These are phyloP conservation scores for Penicillium chermesinum DNA, from an alignment of 495 filamentous ascomycete species.

Conservation along the genomic window DNA sequence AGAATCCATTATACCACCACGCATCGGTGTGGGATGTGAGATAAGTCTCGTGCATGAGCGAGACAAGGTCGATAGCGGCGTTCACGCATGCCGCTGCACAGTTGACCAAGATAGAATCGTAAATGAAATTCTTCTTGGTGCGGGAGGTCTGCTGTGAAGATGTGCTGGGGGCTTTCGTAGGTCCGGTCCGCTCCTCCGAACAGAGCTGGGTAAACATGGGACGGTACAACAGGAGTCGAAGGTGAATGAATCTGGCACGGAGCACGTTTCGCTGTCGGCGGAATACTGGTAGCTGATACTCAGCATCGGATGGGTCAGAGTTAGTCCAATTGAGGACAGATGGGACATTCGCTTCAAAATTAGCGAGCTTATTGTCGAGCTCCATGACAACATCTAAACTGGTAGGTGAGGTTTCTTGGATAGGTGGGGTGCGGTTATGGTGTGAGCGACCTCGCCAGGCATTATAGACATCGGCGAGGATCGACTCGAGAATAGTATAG, in stretches of 20 bases:
- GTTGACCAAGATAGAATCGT: conserved; percentile 31
- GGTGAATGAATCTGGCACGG: conserved; percentile 40
- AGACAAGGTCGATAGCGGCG: conserved; percentile 37
- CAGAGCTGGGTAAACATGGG: conserved; percentile 44
- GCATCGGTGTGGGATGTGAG: conserved; percentile 32
- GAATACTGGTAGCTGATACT: conserved; percentile 14
- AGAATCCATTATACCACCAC: conserved; percentile 48
- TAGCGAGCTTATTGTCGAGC: conserved; percentile 34
- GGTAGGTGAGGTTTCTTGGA: conserved; percentile 11
- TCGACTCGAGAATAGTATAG: conserved; percentile 38
- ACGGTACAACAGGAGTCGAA: conserved; percentile 42
- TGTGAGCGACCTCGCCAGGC: conserved; percentile 26
- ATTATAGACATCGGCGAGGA: conserved; percentile 42
- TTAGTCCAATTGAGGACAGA: conserved; percentile 34
- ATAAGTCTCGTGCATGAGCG: conserved; percentile 34
- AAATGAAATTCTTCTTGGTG: conserved; percentile 24
- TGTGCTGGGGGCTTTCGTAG: conserved; percentile 6
- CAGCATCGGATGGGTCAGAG: conserved; percentile 1
- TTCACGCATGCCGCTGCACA: conserved; percentile 37
- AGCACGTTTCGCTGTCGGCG: conserved; percentile 39
- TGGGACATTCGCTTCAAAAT: conserved; percentile 31
- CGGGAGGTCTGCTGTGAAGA: background rate
- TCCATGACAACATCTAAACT: conserved; percentile 38
- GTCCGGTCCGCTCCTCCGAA: conserved; percentile 23
- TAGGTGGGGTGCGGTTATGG: conserved; percentile 7